A percentile compares a stretch with the other conserved stretches of the same genome.
Evolutionary conservation across 495 filamentous ascomycete species (phyloP).

Genomic region (Lasiosphaeris hirsuta): DNA sequence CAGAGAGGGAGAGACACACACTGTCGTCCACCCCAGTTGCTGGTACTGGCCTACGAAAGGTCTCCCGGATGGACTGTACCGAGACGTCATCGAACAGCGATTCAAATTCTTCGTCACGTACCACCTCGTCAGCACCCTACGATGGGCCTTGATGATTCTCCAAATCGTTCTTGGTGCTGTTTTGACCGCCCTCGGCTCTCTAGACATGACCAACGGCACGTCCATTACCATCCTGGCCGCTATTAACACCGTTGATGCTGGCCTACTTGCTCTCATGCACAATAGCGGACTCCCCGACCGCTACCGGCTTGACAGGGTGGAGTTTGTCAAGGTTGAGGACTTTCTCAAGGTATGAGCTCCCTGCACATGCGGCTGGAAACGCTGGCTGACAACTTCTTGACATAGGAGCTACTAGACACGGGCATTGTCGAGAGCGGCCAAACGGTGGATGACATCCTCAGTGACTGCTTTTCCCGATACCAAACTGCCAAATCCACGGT

Average conservation of each 20-base stretch:
- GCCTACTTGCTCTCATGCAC: slow-evolving; percentile 47
- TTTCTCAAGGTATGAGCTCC: slow-evolving; percentile 35
- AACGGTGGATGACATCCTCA: slow-evolving; percentile 37
- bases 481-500: slow-evolving; percentile 40
- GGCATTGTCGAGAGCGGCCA: slow-evolving; percentile 38
- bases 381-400: neutral
- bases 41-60: slow-evolving; percentile 45
- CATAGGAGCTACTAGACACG: slow-evolving; percentile 41
- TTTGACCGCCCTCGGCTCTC: slow-evolving; percentile 42
- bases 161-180: slow-evolving; percentile 44
- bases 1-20: slow-evolving; percentile 40
- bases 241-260: slow-evolving; percentile 47
- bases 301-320: slow-evolving; percentile 42
- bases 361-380: neutral
- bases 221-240: slow-evolving; percentile 46
- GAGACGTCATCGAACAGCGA: slow-evolving; percentile 39
- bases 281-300: slow-evolving; percentile 51
- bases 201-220: slow-evolving; percentile 23
- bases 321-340: slow-evolving; percentile 45
- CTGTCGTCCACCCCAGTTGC: slow-evolving; percentile 38
- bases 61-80: slow-evolving; percentile 42
- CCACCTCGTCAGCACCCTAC: slow-evolving; percentile 29
- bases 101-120: slow-evolving; percentile 38
- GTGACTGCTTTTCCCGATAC: slow-evolving; percentile 38
- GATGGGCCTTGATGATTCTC: slow-evolving; percentile 41